These are phyloP conservation scores for Peterozyma xylosa DNA, from an alignment of 805 yeast genomes.

Conservation along the genomic window DNA sequence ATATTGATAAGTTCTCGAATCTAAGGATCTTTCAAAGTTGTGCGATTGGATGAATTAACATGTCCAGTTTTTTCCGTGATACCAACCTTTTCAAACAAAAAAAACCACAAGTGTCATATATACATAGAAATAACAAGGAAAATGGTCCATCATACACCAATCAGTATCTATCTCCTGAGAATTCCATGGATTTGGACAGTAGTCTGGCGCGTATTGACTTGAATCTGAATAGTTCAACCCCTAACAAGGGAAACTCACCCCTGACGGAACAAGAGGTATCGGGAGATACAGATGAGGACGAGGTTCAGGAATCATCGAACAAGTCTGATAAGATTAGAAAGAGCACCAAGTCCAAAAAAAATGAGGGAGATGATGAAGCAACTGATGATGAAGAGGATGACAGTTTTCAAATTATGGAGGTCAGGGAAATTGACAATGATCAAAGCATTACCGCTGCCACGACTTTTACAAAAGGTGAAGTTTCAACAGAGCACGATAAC, in stretches of 20 bases:
- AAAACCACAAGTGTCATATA: not conserved
- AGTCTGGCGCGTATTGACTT: no score
- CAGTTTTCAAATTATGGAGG: constrained; percentile 3
- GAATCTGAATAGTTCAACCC: no score
- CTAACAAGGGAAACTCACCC: no score
- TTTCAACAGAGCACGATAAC: constrained; percentile 1
- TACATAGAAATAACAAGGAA: not conserved
- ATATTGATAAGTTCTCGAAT: no score
- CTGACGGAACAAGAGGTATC: not conserved
- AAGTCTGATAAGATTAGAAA: no score
- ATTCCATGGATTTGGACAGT: no score
- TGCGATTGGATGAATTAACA: not conserved
- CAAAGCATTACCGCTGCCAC: no score
- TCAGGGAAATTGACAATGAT: constrained; percentile 1
- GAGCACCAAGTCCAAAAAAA: not conserved
- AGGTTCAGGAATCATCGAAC: not conserved
- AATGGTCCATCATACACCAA: not conserved
- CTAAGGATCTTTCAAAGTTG: no score
- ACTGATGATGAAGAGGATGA: not conserved
- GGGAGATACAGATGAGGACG: not conserved
- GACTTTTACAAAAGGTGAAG: not conserved
- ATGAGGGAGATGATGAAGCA: not conserved
- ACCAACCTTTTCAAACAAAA: constrained; percentile 10
- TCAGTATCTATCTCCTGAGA: no score
- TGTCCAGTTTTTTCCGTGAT: constrained; percentile 13